Evolutionary conservation across 2,329 filamentous ascomycete species (phyloP), one percentile per base, ranked within the genome.

Genomic region (Pestalotiopsis sp.): DNA sequence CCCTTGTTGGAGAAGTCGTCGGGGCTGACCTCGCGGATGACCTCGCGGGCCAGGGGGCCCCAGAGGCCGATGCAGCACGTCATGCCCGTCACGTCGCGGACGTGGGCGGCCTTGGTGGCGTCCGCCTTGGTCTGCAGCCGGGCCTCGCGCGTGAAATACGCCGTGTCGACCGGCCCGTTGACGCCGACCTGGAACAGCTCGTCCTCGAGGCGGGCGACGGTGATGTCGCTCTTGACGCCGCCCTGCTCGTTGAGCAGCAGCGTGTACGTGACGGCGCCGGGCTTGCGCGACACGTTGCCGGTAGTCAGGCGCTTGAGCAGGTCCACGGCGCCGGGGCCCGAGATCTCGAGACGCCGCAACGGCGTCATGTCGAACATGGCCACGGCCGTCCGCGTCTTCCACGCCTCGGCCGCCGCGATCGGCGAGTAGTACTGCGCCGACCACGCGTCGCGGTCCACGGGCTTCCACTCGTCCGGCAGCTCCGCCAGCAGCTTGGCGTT

Each of bases 331-430:
- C 89, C 89, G 0, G 88, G 86, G 0, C 89, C 89, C 1, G 83
- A 83, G 0, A 91, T 80, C 68, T 90, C 86, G 3, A 91, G 80
- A 1, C 89, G 82, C 25, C 88, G 84, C 45, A 90, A 82, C 0
- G 89, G 85, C 1, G 88, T 90, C 83, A 91, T 85, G 71, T 91
- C 89, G 73, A 87, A 91, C 83, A 91, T 83, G 7, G 87, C 89
- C 2, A 86, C 88, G 0, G 87, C 85, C 4, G 87, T 89, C 1
- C 89, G 83, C 2, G 89, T 91, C 80, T 89, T 90, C 88, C 88
- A 91, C 0, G 89, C 89, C 75, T 91, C 89, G 0, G 81, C 88
- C 0, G 87, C 88, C 0, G 84, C 83, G 49, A 90, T 85, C 0
- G 88, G 86, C 0, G 88, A 90, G 75, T 89, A 86, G 70, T 84